These are phyloP conservation scores for Botrytis elliptica DNA, from an alignment of 2,329 filamentous ascomycete genomes.

Conservation along the genomic window DNA sequence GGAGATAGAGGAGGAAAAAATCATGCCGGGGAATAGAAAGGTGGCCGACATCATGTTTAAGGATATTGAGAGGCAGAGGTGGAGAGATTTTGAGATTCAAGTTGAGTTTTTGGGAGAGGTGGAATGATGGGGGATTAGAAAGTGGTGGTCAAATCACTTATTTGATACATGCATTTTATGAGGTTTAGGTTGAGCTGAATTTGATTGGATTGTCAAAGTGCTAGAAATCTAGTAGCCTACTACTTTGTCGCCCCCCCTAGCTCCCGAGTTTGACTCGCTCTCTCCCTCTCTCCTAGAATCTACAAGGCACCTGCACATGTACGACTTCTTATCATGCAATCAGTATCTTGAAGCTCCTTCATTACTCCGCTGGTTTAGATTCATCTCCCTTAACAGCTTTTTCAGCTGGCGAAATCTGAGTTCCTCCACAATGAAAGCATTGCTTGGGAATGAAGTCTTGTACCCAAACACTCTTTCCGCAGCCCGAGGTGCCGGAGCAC, in stretches of 20 bases:
- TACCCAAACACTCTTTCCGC: not conserved
- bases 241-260: no score
- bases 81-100: constrained; percentile 2
- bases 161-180: not conserved
- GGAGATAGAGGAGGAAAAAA: constrained; percentile 25
- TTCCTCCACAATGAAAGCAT: not conserved
- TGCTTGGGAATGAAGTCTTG: not conserved
- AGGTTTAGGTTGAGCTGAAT: accelerated
- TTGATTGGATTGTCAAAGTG: no score
- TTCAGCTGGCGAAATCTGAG: not conserved
- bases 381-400: not conserved
- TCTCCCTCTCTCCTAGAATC: not conserved
- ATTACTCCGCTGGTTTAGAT: no score
- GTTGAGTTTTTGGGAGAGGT: not conserved
- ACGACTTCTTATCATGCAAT: not conserved
- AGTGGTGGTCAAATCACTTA: not conserved
- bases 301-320: not conserved
- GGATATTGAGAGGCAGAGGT: not conserved
- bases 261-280: not conserved
- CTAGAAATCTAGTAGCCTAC: not conserved
- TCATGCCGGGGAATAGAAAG: not conserved
- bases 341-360: no score
- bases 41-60: not conserved
- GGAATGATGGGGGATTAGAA: not conserved
- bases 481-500: not conserved